These are phyloP conservation scores for Russula vinacea DNA, from an alignment of 768 basidiomycete genomes.

Conservation along the genomic window DNA sequence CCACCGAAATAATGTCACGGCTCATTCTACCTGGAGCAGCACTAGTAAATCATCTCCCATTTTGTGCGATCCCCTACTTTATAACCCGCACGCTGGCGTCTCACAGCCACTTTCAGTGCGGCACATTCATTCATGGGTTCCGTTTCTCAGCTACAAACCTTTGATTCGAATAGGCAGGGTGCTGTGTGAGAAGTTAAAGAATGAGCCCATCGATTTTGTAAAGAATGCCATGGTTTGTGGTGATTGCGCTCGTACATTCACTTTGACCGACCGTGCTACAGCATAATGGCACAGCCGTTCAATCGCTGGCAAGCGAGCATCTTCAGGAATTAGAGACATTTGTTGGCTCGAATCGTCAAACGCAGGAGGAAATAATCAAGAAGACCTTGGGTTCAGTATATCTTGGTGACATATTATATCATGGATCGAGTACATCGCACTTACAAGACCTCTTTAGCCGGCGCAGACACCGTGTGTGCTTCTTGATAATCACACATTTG, in stretches of 20 bases:
- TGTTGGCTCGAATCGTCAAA: slow-evolving; percentile 2
- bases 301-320: neutral
- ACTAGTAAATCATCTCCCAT: slow-evolving; percentile 11
- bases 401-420: neutral
- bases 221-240: neutral
- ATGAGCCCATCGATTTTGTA: neutral
- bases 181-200: neutral
- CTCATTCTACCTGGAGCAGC: slow-evolving; percentile 11
- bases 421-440: neutral
- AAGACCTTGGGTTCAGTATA: slow-evolving; percentile 7
- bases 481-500: neutral
- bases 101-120: neutral
- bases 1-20: neutral
- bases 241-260: neutral
- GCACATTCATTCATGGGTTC: neutral
- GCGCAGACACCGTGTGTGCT: slow-evolving; percentile 10
- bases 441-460: slow-evolving; percentile 4
- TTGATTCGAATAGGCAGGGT: neutral
- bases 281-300: neutral
- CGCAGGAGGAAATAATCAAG: neutral
- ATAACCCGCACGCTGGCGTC: too few relatives aligned
- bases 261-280: neutral
- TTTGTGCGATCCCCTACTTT: neutral
- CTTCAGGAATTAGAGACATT: neutral
- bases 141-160: neutral